Evolutionary conservation across 345 rosid genomes (phyloP), one percentile per base, ranked within the genome.

Genomic region (Eucalyptus marginata): DNA sequence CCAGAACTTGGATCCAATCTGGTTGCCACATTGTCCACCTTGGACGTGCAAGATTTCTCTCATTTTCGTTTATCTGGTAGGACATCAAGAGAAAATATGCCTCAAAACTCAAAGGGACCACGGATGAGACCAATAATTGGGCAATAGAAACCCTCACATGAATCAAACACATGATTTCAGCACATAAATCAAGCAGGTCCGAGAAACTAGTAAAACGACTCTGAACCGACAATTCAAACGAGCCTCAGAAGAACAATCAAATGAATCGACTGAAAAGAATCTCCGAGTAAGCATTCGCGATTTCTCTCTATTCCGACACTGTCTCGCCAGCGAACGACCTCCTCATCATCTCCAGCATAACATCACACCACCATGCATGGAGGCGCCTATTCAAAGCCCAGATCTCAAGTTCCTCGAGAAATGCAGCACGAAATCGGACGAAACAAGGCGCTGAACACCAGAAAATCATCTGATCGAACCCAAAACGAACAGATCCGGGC

Each of bases 31-130:
- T 49, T 93, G 94, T 52, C 94, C 94, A 49, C 93, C 94, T 90
- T 93, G 93, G 51, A 93, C 81, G n/a, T 93, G 94, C 90, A 93
- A 92, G 92, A 93, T 93, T 89, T 93, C 94, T 87, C 94, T 91
- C 94, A 93, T 93, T 90, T 87, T 91, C 20, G 50, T 51, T 66
- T 87, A 86, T 80, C 84, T 76, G 59, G 50, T 29, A 62, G 22
- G 18, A 44, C 56, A 50, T 33, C 33, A 86, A 7, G 49, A 59
- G 50, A 50, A 64, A 33, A 43, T 3, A 18, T 71, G 31, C 66
- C 29, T 59, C 81, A 87, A 46, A 33, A 44, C 27, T 81, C 71
- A 58, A 33, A 56, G 44, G 46, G 46, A 54, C 79, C 51, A 13
- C 0, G 27, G 66, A 50, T 47, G 84, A 76, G 47, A 20, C 47